phyloP scores from a whole-genome alignment of 2,329 filamentous ascomycete species.

The Scedosporium boydii region DNA sequence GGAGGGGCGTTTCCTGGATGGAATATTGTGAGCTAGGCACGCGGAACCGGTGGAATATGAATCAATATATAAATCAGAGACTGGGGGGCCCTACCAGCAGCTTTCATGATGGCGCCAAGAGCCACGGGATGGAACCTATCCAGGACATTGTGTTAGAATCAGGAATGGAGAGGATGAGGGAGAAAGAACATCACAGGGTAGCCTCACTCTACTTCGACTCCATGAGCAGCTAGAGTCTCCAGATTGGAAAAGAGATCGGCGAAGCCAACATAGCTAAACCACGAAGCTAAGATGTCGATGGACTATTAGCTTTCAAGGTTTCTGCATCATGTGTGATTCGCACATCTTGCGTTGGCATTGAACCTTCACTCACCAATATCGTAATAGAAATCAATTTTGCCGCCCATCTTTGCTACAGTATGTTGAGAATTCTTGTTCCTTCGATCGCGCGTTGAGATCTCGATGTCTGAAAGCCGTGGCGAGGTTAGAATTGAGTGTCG shows the following conservation, averaged over 20 bases:
- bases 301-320: neutral
- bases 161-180: neutral
- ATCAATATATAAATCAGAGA: neutral
- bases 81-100: slow-evolving; percentile 33
- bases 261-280: slow-evolving; percentile 49
- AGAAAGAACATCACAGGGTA: neutral
- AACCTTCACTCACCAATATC: slow-evolving; percentile 46
- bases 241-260: slow-evolving; percentile 48
- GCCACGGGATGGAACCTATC: slow-evolving; percentile 61
- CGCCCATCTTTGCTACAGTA: slow-evolving; percentile 35
- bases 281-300: slow-evolving; percentile 42
- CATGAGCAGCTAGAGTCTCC: slow-evolving; percentile 43
- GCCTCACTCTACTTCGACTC: slow-evolving; percentile 56
- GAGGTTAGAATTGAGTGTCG: no score
- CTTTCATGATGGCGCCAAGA: slow-evolving; percentile 56
- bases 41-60: neutral
- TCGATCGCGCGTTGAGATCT: no score
- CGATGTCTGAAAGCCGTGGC: no score
- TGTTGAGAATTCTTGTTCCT: neutral
- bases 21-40: neutral
- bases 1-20: slow-evolving; percentile 61
- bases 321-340: neutral
- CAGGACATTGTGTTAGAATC: neutral
- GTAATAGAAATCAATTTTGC: slow-evolving; percentile 56
- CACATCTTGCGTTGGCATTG: neutral